These are phyloP conservation scores for Eurotiales sp. DNA, from an alignment of 2,329 filamentous ascomycete genomes.

Conservation along the genomic window DNA sequence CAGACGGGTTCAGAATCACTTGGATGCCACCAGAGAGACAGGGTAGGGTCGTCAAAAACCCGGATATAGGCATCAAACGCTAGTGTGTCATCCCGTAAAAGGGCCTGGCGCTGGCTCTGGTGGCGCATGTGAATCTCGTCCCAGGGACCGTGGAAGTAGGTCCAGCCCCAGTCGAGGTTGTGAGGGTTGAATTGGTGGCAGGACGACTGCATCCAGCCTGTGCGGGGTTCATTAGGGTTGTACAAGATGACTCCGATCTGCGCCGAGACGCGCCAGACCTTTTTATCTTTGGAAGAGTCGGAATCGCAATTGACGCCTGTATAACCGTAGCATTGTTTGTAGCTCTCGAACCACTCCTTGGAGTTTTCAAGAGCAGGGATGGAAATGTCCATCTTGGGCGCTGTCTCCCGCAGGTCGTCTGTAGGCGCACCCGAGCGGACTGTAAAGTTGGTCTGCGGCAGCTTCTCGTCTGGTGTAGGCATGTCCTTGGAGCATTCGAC, in stretches of 20 bases:
- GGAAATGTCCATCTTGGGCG: conserved; percentile 31
- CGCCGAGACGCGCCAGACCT: conserved; percentile 51
- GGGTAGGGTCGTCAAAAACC: conserved; percentile 57
- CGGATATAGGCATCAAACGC: conserved; percentile 61
- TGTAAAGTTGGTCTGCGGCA: conserved; percentile 39
- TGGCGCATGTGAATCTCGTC: conserved; percentile 57
- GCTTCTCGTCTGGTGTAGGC: conserved; percentile 33
- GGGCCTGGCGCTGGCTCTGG: conserved; percentile 54
- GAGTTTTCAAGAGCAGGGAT: conserved; percentile 26
- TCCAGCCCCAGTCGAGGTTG: conserved; percentile 62
- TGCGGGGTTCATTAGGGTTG: conserved; percentile 60
- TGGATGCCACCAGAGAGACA: conserved; percentile 58
- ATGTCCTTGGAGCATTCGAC: conserved; percentile 57
- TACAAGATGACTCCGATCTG: conserved; percentile 61
- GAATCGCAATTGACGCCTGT: conserved; percentile 13
- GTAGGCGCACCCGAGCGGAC: conserved; percentile 37
- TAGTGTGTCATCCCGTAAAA: conserved; percentile 59
- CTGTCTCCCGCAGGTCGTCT: conserved; percentile 27
- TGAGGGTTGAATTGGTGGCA: conserved; percentile 57
- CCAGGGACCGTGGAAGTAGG: conserved; percentile 57
- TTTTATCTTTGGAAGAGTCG: conserved; percentile 12
- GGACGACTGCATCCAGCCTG: conserved; percentile 53
- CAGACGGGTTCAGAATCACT: conserved; percentile 51
- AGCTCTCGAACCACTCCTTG: conserved; percentile 29
- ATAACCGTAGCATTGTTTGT: conserved; percentile 24